Conservation (phyloP, 345 rosid species). For the Adansonia digitata region DNA sequence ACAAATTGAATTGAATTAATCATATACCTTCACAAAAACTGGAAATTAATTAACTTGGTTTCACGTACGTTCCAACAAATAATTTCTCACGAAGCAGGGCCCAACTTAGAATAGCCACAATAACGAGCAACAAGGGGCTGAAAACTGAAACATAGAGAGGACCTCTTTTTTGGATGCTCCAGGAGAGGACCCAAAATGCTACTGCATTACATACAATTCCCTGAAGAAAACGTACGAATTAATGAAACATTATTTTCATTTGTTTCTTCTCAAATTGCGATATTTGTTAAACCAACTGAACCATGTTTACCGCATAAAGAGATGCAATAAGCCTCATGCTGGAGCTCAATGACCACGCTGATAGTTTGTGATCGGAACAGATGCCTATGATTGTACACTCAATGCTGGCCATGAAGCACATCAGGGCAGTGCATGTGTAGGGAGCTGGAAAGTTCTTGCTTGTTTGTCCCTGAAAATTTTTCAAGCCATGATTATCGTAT, state of each 20-base stretch:
- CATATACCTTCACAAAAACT: background rate
- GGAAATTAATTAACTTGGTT: background rate
- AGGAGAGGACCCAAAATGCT: conserved; percentile 59
- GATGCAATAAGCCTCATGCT: conserved; percentile 54
- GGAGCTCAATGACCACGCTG: conserved; percentile 62
- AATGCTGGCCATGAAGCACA: conserved; percentile 68
- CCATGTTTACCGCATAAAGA: conserved; percentile 50
- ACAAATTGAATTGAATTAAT: background rate
- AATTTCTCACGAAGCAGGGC: conserved; percentile 74
- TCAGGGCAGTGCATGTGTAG: conserved; percentile 64
- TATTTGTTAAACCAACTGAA: background rate
- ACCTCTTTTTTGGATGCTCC: conserved; percentile 73
- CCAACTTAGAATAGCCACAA: conserved; percentile 77
- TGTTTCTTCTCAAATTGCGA: background rate
- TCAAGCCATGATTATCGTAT: background rate
- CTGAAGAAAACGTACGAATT: conserved; percentile 26
- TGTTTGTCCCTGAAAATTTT: conserved; percentile 45
- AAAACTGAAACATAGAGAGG: conserved; percentile 87
- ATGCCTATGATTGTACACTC: conserved; percentile 47
- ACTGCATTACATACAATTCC: conserved; percentile 71
- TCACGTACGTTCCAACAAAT: conserved; percentile 70
- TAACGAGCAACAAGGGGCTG: conserved; percentile 68
- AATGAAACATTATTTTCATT: background rate
- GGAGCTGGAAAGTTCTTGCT: conserved; percentile 72
- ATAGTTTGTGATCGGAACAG: conserved; percentile 29